phyloP scores from a whole-genome alignment of 805 yeast genomes.

The Kluyveromyces siamensis region DNA sequence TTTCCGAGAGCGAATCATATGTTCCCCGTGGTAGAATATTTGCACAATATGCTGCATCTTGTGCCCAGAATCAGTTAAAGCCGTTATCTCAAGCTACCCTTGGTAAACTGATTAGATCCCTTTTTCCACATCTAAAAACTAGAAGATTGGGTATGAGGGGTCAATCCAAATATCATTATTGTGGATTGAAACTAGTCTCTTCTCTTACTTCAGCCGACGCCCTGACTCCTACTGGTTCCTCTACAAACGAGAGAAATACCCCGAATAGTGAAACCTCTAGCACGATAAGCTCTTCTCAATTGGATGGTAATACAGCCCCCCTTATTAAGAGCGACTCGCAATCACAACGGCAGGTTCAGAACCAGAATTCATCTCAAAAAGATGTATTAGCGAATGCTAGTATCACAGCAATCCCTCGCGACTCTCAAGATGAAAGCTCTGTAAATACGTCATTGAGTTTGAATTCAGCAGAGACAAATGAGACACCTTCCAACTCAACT shows the following conservation, averaged over 20 bases:
- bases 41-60: slow-evolving; percentile 52
- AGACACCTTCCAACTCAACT: not conserved
- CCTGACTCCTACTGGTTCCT: slow-evolving; percentile 13
- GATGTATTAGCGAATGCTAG: not conserved
- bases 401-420: not conserved
- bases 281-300: not conserved
- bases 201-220: slow-evolving; percentile 16
- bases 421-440: not conserved
- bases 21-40: slow-evolving; percentile 62
- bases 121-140: slow-evolving; percentile 60
- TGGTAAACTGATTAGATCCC: slow-evolving; percentile 61
- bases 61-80: slow-evolving; percentile 44
- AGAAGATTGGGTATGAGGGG: slow-evolving; percentile 78
- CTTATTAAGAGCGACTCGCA: not conserved
- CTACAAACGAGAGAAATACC: slow-evolving; percentile 3
- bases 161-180: slow-evolving; percentile 76
- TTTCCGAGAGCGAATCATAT: slow-evolving; percentile 38
- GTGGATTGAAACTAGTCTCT: slow-evolving; percentile 52
- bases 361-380: not conserved
- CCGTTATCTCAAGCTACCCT: slow-evolving; percentile 70
- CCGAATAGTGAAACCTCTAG: not conserved
- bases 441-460: not conserved
- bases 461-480: not conserved
- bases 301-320: not conserved
- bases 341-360: not conserved